These are phyloP conservation scores for Camellia japonica DNA, from an alignment of 148 eudicot genomes.

Conservation along the genomic window DNA sequence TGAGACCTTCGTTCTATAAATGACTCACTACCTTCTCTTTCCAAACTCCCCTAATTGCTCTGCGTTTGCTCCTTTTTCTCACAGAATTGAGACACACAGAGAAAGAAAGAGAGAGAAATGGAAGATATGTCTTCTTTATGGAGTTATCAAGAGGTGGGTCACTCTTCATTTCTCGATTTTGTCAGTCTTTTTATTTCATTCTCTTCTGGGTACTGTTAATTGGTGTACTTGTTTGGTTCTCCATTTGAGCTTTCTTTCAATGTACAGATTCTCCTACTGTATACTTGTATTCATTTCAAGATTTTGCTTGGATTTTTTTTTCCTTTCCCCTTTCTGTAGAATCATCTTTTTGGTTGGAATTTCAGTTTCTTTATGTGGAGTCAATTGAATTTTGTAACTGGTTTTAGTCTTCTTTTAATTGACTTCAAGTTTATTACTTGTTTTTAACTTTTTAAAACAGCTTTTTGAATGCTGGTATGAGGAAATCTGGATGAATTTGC, in stretches of 20 bases:
- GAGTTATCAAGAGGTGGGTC: constrained; percentile 60
- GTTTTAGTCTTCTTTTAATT: neutral
- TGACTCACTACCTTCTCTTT: constrained; percentile 20
- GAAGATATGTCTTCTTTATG: constrained; percentile 51
- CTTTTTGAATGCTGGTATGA: neutral
- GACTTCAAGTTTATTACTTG: neutral
- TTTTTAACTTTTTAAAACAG: neutral
- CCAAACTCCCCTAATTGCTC: constrained; percentile 21
- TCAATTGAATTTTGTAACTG: neutral
- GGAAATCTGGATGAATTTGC: neutral
- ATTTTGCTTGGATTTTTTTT: neutral
- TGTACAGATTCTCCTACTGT: neutral
- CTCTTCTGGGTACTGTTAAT: neutral
- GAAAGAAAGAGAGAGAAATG: constrained; percentile 28
- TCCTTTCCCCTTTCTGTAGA: neutral
- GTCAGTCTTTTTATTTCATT: constrained; percentile 6
- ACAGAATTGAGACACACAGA: neutral
- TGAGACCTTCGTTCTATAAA: constrained; percentile 41
- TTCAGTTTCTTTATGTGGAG: neutral
- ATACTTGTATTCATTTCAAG: neutral
- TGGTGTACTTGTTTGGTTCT: neutral
- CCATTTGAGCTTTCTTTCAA: constrained; percentile 11
- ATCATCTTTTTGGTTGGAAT: neutral
- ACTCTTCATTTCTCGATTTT: constrained; percentile 7
- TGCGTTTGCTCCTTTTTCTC: constrained; percentile 5